Percentiles rank a stretch among this genome's conserved stretches.
phyloP scores from a whole-genome alignment of 805 yeast species.

The Lachancea waltii region DNA sequence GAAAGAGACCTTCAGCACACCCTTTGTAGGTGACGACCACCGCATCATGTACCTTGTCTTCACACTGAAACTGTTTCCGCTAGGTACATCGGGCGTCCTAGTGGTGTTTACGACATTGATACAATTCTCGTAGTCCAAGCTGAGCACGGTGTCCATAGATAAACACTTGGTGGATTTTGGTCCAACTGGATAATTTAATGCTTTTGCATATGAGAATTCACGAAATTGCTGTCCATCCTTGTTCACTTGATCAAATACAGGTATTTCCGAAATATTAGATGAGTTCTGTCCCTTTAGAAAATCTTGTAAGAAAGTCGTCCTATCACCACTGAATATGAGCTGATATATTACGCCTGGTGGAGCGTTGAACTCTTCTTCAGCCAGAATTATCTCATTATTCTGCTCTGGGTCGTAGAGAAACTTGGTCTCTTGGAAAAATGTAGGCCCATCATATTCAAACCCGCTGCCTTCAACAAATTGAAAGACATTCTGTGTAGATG shows the following conservation, averaged over 20 bases:
- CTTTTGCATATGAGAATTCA: constrained; percentile 62
- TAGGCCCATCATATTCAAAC: constrained; percentile 57
- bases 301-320: constrained; percentile 35
- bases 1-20: constrained; percentile 59
- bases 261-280: constrained; percentile 32
- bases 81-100: constrained; percentile 90
- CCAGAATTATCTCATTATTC: constrained; percentile 46
- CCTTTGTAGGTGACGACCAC: constrained; percentile 64
- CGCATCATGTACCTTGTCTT: constrained; percentile 63
- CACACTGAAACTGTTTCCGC: constrained; percentile 76
- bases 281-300: constrained; percentile 38
- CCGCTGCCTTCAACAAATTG: constrained; percentile 35
- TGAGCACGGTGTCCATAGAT: constrained; percentile 54
- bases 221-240: constrained; percentile 42
- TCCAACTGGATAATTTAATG: constrained; percentile 75
- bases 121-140: constrained; percentile 45
- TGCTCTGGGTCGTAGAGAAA: constrained; percentile 38
- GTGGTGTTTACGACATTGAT: constrained; percentile 59
- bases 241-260: constrained; percentile 28
- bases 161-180: constrained; percentile 83
- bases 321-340: constrained; percentile 61
- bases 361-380: constrained; percentile 49
- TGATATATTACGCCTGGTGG: constrained; percentile 74
- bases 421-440: constrained; percentile 51
- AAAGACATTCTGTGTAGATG: constrained; percentile 19